Conservation (phyloP, 768 basidiomycete species). For the Strobilomyces dryophilus region DNA sequence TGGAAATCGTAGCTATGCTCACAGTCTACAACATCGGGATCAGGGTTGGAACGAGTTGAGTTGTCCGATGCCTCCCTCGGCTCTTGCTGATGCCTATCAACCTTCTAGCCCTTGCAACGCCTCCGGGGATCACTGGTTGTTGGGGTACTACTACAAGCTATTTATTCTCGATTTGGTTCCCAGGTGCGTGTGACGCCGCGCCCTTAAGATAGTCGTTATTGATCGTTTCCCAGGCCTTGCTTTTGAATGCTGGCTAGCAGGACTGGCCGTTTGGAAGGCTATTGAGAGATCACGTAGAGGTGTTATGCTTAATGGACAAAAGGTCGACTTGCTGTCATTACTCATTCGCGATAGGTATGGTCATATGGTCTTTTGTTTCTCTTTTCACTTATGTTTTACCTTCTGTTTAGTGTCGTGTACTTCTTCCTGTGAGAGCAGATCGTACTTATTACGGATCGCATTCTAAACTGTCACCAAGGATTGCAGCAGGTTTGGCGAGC, state of each 20-base stretch:
- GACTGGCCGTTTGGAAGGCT: neutral
- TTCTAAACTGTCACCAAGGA: neutral
- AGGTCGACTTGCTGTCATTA: neutral
- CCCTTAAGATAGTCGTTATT: too few relatives aligned
- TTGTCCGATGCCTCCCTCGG: too few relatives aligned
- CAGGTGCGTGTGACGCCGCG: neutral
- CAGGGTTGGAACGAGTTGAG: neutral
- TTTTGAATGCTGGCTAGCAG: constrained; percentile 1
- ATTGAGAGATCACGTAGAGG: neutral
- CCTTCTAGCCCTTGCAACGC: neutral
- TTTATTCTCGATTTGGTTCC: constrained; percentile 1
- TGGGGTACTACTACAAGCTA: neutral
- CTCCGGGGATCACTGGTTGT: neutral
- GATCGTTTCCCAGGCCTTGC: neutral
- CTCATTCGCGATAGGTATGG: constrained; percentile 2
- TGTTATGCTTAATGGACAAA: neutral
- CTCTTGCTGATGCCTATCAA: neutral
- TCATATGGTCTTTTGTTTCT: neutral
- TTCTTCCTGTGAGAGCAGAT: neutral
- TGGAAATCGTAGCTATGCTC: neutral
- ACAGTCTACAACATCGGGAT: neutral
- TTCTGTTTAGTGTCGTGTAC: neutral
- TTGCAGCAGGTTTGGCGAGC: neutral
- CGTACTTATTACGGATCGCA: neutral
- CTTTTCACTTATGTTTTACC: neutral